phyloP scores from a whole-genome alignment of 23 red algal species.

The Gracilariopsis chorda region DNA sequence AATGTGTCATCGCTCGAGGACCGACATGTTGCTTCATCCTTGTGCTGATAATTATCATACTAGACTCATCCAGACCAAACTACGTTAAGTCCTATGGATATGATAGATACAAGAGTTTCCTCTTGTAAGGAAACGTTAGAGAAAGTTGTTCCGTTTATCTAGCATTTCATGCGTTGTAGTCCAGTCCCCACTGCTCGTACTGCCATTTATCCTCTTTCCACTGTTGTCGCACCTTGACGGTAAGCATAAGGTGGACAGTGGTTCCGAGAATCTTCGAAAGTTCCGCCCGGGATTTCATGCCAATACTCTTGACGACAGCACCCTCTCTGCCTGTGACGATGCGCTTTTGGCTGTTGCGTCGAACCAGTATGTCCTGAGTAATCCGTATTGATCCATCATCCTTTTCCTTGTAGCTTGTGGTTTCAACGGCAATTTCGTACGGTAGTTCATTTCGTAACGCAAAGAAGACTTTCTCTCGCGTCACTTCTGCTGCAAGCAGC shows the following conservation, averaged over 20 bases:
- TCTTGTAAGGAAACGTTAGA: too few relatives aligned
- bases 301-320: constrained; percentile 78
- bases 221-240: constrained; percentile 80
- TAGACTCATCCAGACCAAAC: too few relatives aligned
- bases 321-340: constrained; percentile 84
- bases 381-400: constrained; percentile 77
- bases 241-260: constrained; percentile 87
- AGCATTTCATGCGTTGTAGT: constrained; percentile 84
- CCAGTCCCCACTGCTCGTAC: constrained; percentile 83
- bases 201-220: constrained; percentile 83
- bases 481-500: constrained; percentile 88
- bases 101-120: too few relatives aligned
- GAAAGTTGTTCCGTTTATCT: too few relatives aligned
- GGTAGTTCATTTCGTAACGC: constrained; percentile 84
- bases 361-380: constrained; percentile 73
- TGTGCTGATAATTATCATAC: too few relatives aligned
- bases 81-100: too few relatives aligned
- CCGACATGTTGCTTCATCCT: too few relatives aligned
- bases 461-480: constrained; percentile 81
- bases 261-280: constrained; percentile 58
- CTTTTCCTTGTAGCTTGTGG: constrained; percentile 58
- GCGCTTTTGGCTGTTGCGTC: constrained; percentile 78
- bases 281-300: constrained; percentile 64
- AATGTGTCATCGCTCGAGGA: too few relatives aligned
- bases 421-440: constrained; percentile 90